Percentiles rank a stretch among this genome's conserved stretches.
These are phyloP conservation scores for Sporobolomyces phaffii DNA, from an alignment of 768 basidiomycete species.

Conservation along the genomic window DNA sequence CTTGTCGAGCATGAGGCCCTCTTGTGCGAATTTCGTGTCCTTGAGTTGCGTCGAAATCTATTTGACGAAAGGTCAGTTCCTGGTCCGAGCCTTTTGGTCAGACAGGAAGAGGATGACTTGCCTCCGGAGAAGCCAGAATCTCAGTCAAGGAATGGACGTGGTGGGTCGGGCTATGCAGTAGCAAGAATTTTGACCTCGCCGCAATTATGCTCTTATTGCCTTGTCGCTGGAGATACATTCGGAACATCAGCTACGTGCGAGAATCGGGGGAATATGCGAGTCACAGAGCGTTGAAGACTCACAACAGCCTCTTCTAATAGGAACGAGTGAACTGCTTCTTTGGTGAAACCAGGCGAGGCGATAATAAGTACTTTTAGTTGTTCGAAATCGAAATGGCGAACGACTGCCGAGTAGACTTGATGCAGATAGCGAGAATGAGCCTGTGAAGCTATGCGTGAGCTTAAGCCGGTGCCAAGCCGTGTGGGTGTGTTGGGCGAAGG, in stretches of 20 bases:
- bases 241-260: too few species aligned
- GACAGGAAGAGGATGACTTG: too few species aligned
- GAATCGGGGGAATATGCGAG: too few species aligned
- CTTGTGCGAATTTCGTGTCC: constrained; percentile 92
- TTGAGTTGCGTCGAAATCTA: constrained; percentile 72
- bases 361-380: constrained; percentile 85
- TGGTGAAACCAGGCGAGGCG: constrained; percentile 93
- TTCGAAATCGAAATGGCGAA: constrained; percentile 81
- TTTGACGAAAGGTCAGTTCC: neutral
- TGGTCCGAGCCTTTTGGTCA: too few species aligned
- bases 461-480: too few species aligned
- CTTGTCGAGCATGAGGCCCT: constrained; percentile 87
- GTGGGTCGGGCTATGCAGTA: constrained; percentile 82
- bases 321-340: constrained; percentile 78
- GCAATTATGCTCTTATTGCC: constrained; percentile 76
- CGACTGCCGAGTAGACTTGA: constrained; percentile 76
- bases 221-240: constrained; percentile 49
- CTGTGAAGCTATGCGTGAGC: constrained; percentile 39
- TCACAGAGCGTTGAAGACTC: too few species aligned
- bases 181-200: constrained; percentile 75
- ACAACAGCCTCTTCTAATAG: constrained; percentile 70
- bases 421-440: constrained; percentile 75
- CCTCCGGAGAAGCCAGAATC: constrained; percentile 89
- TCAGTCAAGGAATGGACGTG: constrained; percentile 95
- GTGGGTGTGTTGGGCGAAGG: too few species aligned